Conservation (phyloP, 352 stramenopile species). For the Phytophthora multivora region DNA sequence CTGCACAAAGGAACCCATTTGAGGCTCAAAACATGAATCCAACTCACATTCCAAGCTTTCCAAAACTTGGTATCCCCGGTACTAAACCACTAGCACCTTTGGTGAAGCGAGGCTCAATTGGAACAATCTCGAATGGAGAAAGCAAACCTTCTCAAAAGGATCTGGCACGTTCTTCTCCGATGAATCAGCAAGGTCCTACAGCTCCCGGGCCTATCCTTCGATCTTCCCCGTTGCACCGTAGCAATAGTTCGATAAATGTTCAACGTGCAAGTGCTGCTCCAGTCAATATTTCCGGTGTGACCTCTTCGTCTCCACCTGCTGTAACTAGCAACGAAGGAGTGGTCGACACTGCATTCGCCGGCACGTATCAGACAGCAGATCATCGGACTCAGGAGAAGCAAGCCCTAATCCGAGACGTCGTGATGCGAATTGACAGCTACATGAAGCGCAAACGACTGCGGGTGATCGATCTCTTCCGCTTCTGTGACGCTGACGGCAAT, state of each 20-base stretch:
- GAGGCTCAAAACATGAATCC: conserved; percentile 1
- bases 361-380: conserved; percentile 68
- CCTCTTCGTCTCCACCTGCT: conserved; percentile 13
- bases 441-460: conserved; percentile 86
- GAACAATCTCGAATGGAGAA: conserved; percentile 2
- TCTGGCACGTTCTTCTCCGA: neutral
- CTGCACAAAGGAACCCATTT: neutral
- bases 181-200: neutral
- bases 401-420: conserved; percentile 73
- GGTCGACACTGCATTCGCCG: conserved; percentile 50
- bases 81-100: conserved; percentile 37
- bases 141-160: conserved; percentile 21
- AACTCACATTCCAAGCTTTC: conserved; percentile 46
- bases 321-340: conserved; percentile 6
- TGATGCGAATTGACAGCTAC: conserved; percentile 82
- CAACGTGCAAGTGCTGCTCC: neutral
- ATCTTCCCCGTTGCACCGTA: conserved; percentile 20
- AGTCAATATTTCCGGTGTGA: neutral
- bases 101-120: conserved; percentile 37
- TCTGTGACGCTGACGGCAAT: conserved; percentile 81
- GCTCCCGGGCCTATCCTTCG: neutral
- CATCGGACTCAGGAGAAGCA: conserved; percentile 72
- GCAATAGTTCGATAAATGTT: conserved; percentile 10
- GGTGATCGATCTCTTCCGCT: conserved; percentile 87
- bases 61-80: conserved; percentile 61